Evolutionary conservation across 164 flowering plant species (phyloP), one percentile per base, ranked within the genome.

Genomic region (Tinospora cordifolia): DNA sequence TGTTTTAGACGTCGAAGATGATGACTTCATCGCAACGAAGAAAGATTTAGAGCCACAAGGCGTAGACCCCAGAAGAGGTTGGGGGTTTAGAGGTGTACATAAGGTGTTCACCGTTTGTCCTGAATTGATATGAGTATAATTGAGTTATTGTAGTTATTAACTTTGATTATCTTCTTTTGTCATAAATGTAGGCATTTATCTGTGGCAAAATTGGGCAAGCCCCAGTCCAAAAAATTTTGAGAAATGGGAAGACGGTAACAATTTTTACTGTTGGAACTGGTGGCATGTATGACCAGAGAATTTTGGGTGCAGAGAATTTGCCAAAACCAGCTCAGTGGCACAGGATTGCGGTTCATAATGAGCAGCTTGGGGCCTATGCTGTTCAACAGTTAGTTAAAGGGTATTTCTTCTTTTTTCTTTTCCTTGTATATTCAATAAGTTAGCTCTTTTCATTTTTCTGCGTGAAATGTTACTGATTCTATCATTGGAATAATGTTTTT

Each of bases 321-420:
- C 92, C 97, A 22, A 88, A 73, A 78, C 98, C 98, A 15, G 93
- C 86, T 76, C 99, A 92, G 51, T 94, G 99, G 99, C 98, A 92
- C 83, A 86, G 98, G 22, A 79, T 92, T 83, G 97, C 88, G 10
- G 93, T 90, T 72, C 99, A 94, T 79, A 89, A 87, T 77, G 88
- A 85, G 9, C 11, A 47, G 6, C 88, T 92, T 59, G 97, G 96
- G 25, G 81, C 87, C 59, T 92, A 89, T 84, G 90, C 92, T 51
- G 93, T 94, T 66, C 96, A 87, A 71, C 82, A 92, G 75, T 84
- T 94, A 54, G 79, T 79, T 39, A 94, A 90, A 77, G 90, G 85
- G 98, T 92, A 68, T 13, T 40, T 21, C 26, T 0, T 6, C n/a
- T n/a, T 24, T 24, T 67, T 39, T 11, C 3, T 51, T 51, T 26